phyloP scores from a whole-genome alignment of 2,329 filamentous ascomycete species.

The Albifimbria verrucaria region DNA sequence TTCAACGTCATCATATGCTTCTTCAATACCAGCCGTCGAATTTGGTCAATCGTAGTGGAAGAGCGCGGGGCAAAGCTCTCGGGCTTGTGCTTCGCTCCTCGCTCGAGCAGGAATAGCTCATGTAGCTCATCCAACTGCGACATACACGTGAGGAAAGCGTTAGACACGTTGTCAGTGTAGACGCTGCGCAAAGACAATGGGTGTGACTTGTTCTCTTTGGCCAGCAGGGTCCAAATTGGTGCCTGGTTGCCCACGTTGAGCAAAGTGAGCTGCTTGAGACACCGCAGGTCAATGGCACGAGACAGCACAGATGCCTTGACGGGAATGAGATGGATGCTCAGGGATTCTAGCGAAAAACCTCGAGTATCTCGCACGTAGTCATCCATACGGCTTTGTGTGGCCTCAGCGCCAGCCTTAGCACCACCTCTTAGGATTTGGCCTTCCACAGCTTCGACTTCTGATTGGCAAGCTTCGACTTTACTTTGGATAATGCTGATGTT shows the following conservation, averaged over 20 bases:
- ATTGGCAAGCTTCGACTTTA: conserved; percentile 32
- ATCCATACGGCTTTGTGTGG: conserved; percentile 28
- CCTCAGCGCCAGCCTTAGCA: conserved; percentile 11
- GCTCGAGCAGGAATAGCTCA: conserved; percentile 59
- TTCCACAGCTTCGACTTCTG: conserved; percentile 32
- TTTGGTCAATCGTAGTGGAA: conserved; percentile 52
- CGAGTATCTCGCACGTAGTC: conserved; percentile 57
- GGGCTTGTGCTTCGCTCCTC: conserved; percentile 46
- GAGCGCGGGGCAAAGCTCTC: conserved; percentile 51
- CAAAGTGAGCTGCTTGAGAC: conserved; percentile 55
- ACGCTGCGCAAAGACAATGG: conserved; percentile 55
- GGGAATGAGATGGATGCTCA: conserved; percentile 58
- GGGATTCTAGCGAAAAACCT: conserved; percentile 51
- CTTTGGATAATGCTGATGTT: conserved; percentile 29
- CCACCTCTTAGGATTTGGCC: conserved; percentile 17
- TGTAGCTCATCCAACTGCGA: conserved; percentile 49
- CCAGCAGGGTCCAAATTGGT: conserved; percentile 55
- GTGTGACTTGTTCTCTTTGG: conserved; percentile 48
- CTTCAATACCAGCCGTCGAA: conserved; percentile 52
- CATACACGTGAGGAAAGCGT: conserved; percentile 51
- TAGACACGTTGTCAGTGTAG: conserved; percentile 61
- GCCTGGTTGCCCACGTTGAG: conserved; percentile 62
- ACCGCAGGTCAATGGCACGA: conserved; percentile 53
- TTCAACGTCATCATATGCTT: conserved; percentile 54
- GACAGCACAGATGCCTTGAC: conserved; percentile 56